Conservation (phyloP, 495 filamentous ascomycete species). For the Aspergillus cristatus region DNA sequence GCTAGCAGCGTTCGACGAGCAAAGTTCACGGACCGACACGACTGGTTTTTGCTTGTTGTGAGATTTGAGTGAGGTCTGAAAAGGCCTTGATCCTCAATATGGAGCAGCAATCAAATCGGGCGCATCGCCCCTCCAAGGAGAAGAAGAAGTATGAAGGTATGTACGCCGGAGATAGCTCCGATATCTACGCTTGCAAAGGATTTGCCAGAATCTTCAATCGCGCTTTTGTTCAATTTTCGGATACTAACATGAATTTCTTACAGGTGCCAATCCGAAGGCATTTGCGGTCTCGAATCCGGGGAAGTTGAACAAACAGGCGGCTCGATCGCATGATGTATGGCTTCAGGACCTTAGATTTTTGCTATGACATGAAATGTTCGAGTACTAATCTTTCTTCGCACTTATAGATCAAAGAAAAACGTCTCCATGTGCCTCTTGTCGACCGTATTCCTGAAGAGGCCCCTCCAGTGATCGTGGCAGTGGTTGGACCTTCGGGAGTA, state of each 20-base stretch:
- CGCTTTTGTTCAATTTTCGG: neutral
- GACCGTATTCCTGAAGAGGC: conserved; percentile 93
- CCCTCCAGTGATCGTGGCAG: conserved; percentile 82
- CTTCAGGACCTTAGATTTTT: conserved; percentile 2
- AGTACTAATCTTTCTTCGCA: conserved; percentile 3
- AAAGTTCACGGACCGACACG: conserved; percentile 4
- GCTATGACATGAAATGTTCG: neutral
- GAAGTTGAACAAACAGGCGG: conserved; percentile 71
- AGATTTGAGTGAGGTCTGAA: conserved; percentile 20
- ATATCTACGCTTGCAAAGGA: conserved; percentile 6
- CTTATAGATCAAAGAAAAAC: conserved; percentile 78
- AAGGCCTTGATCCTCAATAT: conserved; percentile 40
- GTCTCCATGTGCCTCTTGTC: conserved; percentile 89
- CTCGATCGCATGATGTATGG: conserved; percentile 82
- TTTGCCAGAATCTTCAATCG: neutral
- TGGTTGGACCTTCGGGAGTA: conserved; percentile 90
- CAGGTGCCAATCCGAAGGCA: conserved; percentile 82
- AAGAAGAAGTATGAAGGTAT: conserved; percentile 70
- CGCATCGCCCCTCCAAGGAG: conserved; percentile 80
- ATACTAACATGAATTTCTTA: conserved; percentile 9
- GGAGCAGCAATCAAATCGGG: conserved; percentile 78
- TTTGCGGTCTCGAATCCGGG: conserved; percentile 83
- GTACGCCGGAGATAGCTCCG: conserved; percentile 6
- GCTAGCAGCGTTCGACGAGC: conserved; percentile 6
- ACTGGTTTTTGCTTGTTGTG: conserved; percentile 4